Base-by-base conservation (phyloP, 2,329 filamentous ascomycete genomes). In the Calonectria leucothoes region DNA sequence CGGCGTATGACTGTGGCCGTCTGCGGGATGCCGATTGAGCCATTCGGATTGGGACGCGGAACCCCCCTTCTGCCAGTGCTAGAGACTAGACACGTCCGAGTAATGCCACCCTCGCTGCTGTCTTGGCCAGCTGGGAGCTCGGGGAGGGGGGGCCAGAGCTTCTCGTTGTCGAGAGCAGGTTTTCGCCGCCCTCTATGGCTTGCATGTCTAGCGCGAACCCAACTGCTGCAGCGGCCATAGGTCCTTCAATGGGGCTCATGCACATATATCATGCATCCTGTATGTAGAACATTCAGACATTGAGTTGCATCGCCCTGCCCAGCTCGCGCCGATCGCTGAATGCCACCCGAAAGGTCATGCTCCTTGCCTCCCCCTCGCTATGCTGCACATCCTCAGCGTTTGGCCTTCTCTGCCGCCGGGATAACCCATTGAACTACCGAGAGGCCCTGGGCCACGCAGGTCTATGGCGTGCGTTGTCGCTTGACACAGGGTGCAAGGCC, bases 191-290 rank as follows among this genome's bases (percentile, higher is more conserved):
- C n/a, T 2, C 25, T 17, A 48, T 48, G 29, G 14, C 59, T 48
- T 64, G 59, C 59, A 64, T 61, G 4, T 23, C 27, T 64, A 64
- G 59, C 59, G 59, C 20, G 59, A 63, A 63, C 59, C 59, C 35
- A 45, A 12, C 59, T 20, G 23, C 20, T 45, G 59, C 35, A 63
- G 25, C 59, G 59, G 12, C 23, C 14, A 63, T 42, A 45, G 59
- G 37, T 39, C 25, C 37, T 45, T 25, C 55, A 39, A 27, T 11
- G 55, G 55, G 20, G 29, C 49, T 6, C 42, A 45, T 45, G 20
- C 49, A 15, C 49, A 27, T 39, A 8, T 25, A 27, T 35, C 55
- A 37, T 61, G 55, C 55, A 61, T 61, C 55, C 33, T 61, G 55
- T 42, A 15, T 61, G 55, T 42, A 15, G 25, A 37, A 61, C 55